Evolutionary conservation across 2,329 filamentous ascomycete genomes (phyloP), one percentile per base, ranked within the genome.

Genomic region (Erysiphe pulchra): DNA sequence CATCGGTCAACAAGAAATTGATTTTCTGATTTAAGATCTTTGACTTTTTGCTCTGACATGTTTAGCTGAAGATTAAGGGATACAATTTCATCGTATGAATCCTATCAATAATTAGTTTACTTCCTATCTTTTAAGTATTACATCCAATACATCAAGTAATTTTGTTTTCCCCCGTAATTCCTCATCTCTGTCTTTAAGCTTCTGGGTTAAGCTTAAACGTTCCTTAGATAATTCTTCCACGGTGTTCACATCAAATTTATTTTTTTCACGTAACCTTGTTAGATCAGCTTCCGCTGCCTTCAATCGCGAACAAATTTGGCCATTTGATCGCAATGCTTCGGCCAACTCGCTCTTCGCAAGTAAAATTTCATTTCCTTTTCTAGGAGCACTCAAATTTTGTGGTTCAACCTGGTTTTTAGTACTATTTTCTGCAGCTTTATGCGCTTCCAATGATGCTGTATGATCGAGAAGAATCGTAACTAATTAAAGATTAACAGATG

Each of bases 51-150:
- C 59, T 92, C 85, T 2, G 79, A 77, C 66, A 94, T 73, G 53
- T 90, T 85, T 39, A 94, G 68, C 61, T 95, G 81, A 52, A 95
- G 67, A 53, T 86, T 86, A 42, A 94, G 63, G 1, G 83, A 78
- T 44, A 92, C 77, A 61, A 93, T 77, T 61, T 98, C 90, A 61
- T 94, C 86, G 63, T 95, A 87, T 45, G 93, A 77, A 55, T 87
- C 73, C 71, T 79, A 54, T 40, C 14, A 8, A 14, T n/a, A 46
- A 33, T 10, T 5, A 41, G 13, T 34, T 10, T 41, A n/a, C 20
- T 41, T 12, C 20, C 10, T 8, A 11, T 13, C 28, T 17, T 32
- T 14, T 18, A 14, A 10, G 33, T 16, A 8, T 13, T 30, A 6
- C 6, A 18, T 5, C 13, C 10, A 37, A 16, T 61, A 79, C 76